Conservation (phyloP, 257 asterid species). For the Catharanthus roseus region DNA sequence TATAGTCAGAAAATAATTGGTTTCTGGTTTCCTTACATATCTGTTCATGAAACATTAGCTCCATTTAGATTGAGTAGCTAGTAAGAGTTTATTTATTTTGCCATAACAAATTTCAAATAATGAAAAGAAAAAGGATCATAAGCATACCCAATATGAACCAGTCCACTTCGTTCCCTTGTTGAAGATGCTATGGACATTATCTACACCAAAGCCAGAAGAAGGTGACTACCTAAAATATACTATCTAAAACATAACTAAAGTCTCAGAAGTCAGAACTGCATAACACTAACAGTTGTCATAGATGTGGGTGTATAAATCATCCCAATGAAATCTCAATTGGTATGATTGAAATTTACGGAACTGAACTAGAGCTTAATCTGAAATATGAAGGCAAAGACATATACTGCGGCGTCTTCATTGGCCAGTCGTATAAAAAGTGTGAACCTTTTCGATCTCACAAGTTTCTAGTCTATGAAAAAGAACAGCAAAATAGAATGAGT, state of each 20-base stretch:
- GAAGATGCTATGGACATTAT: constrained; percentile 63
- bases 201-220: constrained; percentile 31
- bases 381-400: no score
- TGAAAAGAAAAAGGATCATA: background rate
- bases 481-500: no score
- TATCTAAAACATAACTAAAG: no score
- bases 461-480: no score
- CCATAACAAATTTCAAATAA: background rate
- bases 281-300: background rate
- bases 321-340: background rate
- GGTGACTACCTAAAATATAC: background rate
- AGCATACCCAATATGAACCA: constrained; percentile 63
- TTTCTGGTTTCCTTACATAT: background rate
- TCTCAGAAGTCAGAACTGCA: background rate
- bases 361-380: background rate
- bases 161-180: constrained; percentile 66
- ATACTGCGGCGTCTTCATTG: no score
- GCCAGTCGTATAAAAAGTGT: no score
- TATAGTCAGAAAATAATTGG: background rate
- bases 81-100: background rate
- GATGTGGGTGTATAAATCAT: background rate
- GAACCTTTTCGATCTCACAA: no score
- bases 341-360: background rate
- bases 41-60: background rate
- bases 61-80: background rate